phyloP scores from a whole-genome alignment of 208 protist species.

The Kentomonas sorsogonicus region DNA sequence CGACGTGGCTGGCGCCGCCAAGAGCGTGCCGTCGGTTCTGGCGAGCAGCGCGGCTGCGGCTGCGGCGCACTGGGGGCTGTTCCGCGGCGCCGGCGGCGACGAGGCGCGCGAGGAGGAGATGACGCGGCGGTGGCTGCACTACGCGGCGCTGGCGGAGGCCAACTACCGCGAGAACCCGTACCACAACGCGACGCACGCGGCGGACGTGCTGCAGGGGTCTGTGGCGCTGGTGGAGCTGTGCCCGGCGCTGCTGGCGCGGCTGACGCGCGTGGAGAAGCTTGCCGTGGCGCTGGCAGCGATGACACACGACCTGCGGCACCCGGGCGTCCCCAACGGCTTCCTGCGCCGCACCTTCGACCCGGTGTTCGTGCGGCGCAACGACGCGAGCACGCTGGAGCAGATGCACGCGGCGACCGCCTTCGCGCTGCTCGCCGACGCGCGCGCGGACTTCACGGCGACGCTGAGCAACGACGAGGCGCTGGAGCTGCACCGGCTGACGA shows the following conservation, averaged over 20 bases:
- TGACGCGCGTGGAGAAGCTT: slow-evolving; percentile 58
- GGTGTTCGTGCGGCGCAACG: slow-evolving; percentile 47
- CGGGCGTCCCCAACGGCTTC: slow-evolving; percentile 52
- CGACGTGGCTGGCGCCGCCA: slow-evolving; percentile 24
- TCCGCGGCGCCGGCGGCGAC: too few relatives aligned
- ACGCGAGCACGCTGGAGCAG: slow-evolving; percentile 51
- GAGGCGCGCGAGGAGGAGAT: too few relatives aligned
- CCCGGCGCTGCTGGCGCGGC: slow-evolving; percentile 26
- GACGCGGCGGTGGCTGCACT: slow-evolving; percentile 27
- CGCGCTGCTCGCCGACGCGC: slow-evolving; percentile 34
- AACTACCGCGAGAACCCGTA: slow-evolving; percentile 78
- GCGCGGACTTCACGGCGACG: slow-evolving; percentile 49
- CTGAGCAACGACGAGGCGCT: slow-evolving; percentile 47
- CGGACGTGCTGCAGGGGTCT: slow-evolving; percentile 65
- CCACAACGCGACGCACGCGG: slow-evolving; percentile 71
- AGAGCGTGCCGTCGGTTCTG: slow-evolving; percentile 35
- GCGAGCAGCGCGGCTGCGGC: slow-evolving; percentile 38
- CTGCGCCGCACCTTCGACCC: slow-evolving; percentile 48
- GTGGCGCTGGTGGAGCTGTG: slow-evolving; percentile 36
- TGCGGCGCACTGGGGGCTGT: slow-evolving; percentile 46
- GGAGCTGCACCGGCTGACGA: slow-evolving; percentile 57
- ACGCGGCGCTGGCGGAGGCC: slow-evolving; percentile 39
- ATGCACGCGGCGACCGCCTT: slow-evolving; percentile 73
- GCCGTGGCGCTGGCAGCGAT: slow-evolving; percentile 58
- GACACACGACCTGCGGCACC: slow-evolving; percentile 74